phyloP scores from a whole-genome alignment of 805 yeast species.

The Hanseniaspora nectarophila region DNA sequence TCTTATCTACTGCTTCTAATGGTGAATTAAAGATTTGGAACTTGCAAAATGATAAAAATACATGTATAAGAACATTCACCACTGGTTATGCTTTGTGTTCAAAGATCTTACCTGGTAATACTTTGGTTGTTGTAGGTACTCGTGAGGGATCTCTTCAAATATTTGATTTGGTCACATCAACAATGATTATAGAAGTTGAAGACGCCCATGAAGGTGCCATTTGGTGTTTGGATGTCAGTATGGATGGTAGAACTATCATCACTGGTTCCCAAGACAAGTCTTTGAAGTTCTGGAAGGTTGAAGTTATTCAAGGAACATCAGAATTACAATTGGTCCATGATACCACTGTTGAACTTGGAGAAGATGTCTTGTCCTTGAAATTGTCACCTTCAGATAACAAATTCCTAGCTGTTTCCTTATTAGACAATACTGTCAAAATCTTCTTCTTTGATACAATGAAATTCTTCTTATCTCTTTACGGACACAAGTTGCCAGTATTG shows the following conservation, averaged over 20 bases:
- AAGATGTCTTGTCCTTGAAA: slow-evolving; percentile 69
- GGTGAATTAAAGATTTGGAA: slow-evolving; percentile 89
- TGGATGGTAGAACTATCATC: slow-evolving; percentile 72
- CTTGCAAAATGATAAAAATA: slow-evolving; percentile 41
- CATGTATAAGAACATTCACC: slow-evolving; percentile 72
- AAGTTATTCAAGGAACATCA: slow-evolving; percentile 45
- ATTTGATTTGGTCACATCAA: slow-evolving; percentile 74
- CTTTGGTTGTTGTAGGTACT: slow-evolving; percentile 75
- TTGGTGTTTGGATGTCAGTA: slow-evolving; percentile 80
- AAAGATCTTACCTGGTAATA: slow-evolving; percentile 82
- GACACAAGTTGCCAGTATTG: slow-evolving; percentile 91
- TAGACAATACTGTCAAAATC: slow-evolving; percentile 92
- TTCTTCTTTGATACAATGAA: slow-evolving; percentile 79
- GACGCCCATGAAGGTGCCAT: slow-evolving; percentile 72
- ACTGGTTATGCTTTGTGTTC: slow-evolving; percentile 77
- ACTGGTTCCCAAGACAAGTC: slow-evolving; percentile 92
- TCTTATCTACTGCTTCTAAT: slow-evolving; percentile 81
- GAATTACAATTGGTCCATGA: slow-evolving; percentile 55
- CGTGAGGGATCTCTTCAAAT: slow-evolving; percentile 75
- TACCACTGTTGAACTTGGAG: slow-evolving; percentile 73
- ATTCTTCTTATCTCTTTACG: slow-evolving; percentile 78
- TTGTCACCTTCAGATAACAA: slow-evolving; percentile 64
- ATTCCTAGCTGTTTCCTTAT: slow-evolving; percentile 66
- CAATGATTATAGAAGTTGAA: slow-evolving; percentile 55
- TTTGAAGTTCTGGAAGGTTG: slow-evolving; percentile 81